Percentiles rank a stretch among this genome's conserved stretches.
These are phyloP conservation scores for Trichoderma brevicompactum DNA, from an alignment of 2,329 filamentous ascomycete species.

Conservation along the genomic window DNA sequence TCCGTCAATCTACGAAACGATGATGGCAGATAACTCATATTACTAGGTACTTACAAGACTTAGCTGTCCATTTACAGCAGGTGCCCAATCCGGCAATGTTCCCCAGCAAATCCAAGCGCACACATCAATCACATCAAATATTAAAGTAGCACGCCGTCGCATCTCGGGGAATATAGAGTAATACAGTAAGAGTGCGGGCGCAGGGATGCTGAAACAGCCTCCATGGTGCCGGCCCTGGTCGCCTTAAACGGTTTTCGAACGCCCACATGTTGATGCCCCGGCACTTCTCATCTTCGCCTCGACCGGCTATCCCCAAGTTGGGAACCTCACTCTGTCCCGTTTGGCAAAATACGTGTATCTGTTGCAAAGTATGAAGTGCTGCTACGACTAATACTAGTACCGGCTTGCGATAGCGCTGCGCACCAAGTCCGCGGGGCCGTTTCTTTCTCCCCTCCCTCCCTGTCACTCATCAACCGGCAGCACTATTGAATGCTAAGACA, in stretches of 20 bases:
- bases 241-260: background rate
- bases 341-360: background rate
- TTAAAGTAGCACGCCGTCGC: background rate
- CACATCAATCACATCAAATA: background rate
- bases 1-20: no score
- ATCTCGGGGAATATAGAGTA: background rate
- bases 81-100: no score
- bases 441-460: background rate
- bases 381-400: background rate
- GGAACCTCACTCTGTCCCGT: background rate
- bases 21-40: no score
- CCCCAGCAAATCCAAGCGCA: no score
- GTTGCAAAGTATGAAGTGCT: no score
- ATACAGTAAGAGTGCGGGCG: background rate
- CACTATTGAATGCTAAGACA: slow-evolving; percentile 5
- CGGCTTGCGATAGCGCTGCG: background rate
- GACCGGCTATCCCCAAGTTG: background rate
- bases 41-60: no score
- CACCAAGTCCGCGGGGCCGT: background rate
- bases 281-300: background rate
- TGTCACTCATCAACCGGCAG: background rate
- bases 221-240: background rate
- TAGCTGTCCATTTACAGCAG: no score
- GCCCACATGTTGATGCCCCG: background rate
- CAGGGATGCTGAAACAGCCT: slow-evolving; percentile 19